Conservation (phyloP, 352 stramenopile genomes). For the Phytophthora idaei region DNA sequence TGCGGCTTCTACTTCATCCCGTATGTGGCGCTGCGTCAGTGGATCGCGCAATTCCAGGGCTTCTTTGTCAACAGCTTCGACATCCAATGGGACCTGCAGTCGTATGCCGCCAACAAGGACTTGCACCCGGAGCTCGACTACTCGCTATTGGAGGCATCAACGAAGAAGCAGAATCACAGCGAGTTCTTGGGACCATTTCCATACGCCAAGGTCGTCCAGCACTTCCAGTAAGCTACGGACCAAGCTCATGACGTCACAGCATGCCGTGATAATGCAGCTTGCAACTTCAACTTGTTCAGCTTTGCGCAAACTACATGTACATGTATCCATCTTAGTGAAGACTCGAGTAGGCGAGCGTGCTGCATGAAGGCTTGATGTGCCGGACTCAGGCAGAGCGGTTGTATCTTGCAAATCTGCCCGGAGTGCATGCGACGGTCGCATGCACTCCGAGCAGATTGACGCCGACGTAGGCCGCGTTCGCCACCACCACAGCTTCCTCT, state of each 20-base stretch:
- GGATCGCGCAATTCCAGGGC: conserved; percentile 79
- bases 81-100: conserved; percentile 71
- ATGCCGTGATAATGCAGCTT: neutral
- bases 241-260: neutral
- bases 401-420: conserved; percentile 17
- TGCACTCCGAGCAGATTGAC: conserved; percentile 8
- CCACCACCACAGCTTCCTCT: conserved; percentile 7
- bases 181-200: conserved; percentile 78
- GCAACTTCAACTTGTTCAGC: neutral
- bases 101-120: conserved; percentile 66
- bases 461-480: neutral
- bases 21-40: conserved; percentile 74
- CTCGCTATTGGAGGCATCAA: conserved; percentile 63
- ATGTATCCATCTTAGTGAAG: neutral
- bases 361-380: too few species aligned
- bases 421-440: conserved; percentile 15
- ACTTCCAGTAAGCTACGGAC: conserved; percentile 36
- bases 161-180: conserved; percentile 73
- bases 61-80: conserved; percentile 89
- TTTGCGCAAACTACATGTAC: neutral
- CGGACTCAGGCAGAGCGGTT: neutral
- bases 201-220: conserved; percentile 65
- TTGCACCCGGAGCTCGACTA: conserved; percentile 65
- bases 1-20: conserved; percentile 89
- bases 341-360: neutral